Percentiles rank a stretch among this genome's conserved stretches.
These are phyloP conservation scores for Taxawa tesnikishii DNA, from an alignment of 2,329 filamentous ascomycete species.

Conservation along the genomic window DNA sequence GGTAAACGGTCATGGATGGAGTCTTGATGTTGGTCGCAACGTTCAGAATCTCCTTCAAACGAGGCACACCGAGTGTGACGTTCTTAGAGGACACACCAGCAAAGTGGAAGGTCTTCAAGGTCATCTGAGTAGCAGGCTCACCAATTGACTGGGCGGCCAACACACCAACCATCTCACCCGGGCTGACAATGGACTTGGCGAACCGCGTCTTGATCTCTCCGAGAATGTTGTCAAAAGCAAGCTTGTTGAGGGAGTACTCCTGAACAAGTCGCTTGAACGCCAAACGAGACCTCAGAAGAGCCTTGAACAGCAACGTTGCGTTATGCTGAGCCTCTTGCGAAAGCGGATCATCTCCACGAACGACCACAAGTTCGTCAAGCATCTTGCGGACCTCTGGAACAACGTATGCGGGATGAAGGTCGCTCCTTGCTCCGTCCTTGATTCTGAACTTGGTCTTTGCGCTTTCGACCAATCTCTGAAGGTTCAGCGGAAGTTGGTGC, in stretches of 20 bases:
- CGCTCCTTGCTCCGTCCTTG: slow-evolving; percentile 72
- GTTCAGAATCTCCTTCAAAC: slow-evolving; percentile 98
- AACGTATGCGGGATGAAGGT: slow-evolving; percentile 78
- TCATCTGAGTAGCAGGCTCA: slow-evolving; percentile 98
- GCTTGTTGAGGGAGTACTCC: slow-evolving; percentile 72
- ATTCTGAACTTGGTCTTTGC: slow-evolving; percentile 86
- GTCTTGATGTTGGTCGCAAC: slow-evolving; percentile 98
- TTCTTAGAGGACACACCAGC: slow-evolving; percentile 99
- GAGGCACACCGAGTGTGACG: slow-evolving; percentile 95
- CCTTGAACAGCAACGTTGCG: slow-evolving; percentile 85
- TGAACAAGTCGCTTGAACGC: slow-evolving; percentile 89
- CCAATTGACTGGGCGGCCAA: slow-evolving; percentile 96
- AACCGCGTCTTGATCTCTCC: slow-evolving; percentile 86
- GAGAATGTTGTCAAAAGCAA: slow-evolving; percentile 84
- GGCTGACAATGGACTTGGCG: slow-evolving; percentile 71
- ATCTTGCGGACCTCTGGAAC: slow-evolving; percentile 67
- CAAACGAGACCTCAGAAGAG: slow-evolving; percentile 74
- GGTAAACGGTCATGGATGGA: slow-evolving; percentile 87
- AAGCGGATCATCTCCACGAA: slow-evolving; percentile 72
- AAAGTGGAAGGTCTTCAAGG: slow-evolving; percentile 98
- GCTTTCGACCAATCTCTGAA: slow-evolving; percentile 80
- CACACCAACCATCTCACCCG: slow-evolving; percentile 98
- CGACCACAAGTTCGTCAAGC: slow-evolving; percentile 66
- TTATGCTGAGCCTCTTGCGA: slow-evolving; percentile 79
- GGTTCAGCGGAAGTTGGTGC: slow-evolving; percentile 87